Percentiles rank a stretch among this genome's conserved stretches.
phyloP scores from a whole-genome alignment of 805 yeast genomes.

The Wickerhamomyces silvicola region DNA sequence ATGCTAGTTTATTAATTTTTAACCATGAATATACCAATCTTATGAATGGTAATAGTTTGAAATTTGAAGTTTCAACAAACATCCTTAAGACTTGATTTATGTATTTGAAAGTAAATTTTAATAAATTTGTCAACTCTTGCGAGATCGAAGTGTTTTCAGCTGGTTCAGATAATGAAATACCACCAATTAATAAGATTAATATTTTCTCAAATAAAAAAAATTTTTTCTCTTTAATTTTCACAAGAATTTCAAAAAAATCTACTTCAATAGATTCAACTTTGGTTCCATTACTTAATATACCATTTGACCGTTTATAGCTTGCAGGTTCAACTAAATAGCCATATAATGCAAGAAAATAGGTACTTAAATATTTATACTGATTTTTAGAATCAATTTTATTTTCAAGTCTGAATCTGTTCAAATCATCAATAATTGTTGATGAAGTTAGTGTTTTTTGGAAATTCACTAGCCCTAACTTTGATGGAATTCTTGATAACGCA shows the following conservation, averaged over 20 bases:
- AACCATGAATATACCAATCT: conserved; percentile 56
- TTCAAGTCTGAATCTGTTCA: conserved; percentile 20
- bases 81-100: conserved; percentile 28
- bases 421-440: conserved; percentile 23
- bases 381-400: conserved; percentile 6
- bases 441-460: conserved; percentile 27
- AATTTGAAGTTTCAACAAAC: conserved; percentile 26
- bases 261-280: conserved; percentile 23
- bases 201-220: conserved; percentile 25
- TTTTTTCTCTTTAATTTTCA: conserved; percentile 11
- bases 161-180: conserved; percentile 22
- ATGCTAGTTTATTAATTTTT: conserved; percentile 39
- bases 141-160: conserved; percentile 3
- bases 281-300: conserved; percentile 25
- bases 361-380: conserved; percentile 11
- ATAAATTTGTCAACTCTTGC: conserved; percentile 15
- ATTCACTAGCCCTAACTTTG: conserved; percentile 32
- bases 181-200: conserved; percentile 32
- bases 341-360: conserved; percentile 29
- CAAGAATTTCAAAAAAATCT: conserved; percentile 26
- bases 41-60: conserved; percentile 29
- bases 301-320: conserved; percentile 27
- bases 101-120: conserved; percentile 37
- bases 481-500: conserved; percentile 35
- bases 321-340: conserved; percentile 39